Conservation (phyloP, 2,329 filamentous ascomycete species). For the Exophiala alcalophila region DNA sequence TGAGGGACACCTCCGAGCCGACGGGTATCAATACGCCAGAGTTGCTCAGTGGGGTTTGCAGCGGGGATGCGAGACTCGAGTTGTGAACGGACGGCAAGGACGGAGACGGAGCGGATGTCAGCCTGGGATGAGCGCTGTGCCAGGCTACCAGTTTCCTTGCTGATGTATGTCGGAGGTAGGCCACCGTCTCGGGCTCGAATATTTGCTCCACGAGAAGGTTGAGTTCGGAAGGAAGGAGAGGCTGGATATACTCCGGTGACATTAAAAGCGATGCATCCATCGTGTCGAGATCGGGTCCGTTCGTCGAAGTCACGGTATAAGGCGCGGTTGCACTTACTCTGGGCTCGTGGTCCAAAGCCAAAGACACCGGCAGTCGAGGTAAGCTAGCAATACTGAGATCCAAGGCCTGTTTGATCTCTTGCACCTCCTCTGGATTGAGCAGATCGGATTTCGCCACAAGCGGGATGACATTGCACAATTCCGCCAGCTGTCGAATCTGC, state of each 20-base stretch:
- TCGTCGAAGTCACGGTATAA: slow-evolving; percentile 74
- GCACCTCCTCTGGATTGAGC: slow-evolving; percentile 57
- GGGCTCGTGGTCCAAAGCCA: slow-evolving; percentile 1
- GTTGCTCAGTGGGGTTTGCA: slow-evolving; percentile 28
- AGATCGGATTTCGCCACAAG: slow-evolving; percentile 75
- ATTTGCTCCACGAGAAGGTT: slow-evolving; percentile 65
- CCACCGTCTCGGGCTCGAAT: slow-evolving; percentile 73
- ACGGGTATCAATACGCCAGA: slow-evolving; percentile 33
- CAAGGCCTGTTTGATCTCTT: slow-evolving; percentile 59
- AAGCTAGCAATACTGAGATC: slow-evolving; percentile 14
- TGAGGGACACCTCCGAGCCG: slow-evolving; percentile 30
- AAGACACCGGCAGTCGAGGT: slow-evolving; percentile 22
- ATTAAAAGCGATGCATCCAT: slow-evolving; percentile 95
- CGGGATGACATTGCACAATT: slow-evolving; percentile 79
- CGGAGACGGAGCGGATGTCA: slow-evolving; percentile 31
- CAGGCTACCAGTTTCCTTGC: slow-evolving; percentile 78
- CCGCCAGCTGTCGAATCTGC: slow-evolving; percentile 66
- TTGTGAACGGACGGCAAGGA: slow-evolving; percentile 29
- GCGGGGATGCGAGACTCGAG: slow-evolving; percentile 31
- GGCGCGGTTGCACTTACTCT: slow-evolving; percentile 40
- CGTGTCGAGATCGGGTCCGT: slow-evolving; percentile 68
- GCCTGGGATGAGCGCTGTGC: slow-evolving; percentile 47
- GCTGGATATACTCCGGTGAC: slow-evolving; percentile 84
- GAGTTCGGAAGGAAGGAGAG: slow-evolving; percentile 74
- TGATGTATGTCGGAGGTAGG: slow-evolving; percentile 77